Percentiles rank a stretch among this genome's conserved stretches.
Conservation (phyloP, 306 rosid species). For the Vigna angularis region DNA sequence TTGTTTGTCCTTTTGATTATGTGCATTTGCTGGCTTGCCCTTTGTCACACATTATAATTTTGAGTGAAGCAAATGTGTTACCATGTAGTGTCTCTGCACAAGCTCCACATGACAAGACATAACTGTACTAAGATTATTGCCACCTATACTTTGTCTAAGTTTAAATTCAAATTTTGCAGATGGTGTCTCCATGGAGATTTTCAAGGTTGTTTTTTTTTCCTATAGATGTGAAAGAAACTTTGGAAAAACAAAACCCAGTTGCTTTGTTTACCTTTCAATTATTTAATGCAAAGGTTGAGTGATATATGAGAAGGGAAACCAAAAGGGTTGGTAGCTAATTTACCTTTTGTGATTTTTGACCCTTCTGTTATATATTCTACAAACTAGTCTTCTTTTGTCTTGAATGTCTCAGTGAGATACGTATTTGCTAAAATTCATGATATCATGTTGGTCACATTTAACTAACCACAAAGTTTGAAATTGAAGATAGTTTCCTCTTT, state of each 20-base stretch:
- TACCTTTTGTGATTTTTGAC: neutral
- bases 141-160: slow-evolving; percentile 15
- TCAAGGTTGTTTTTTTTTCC: neutral
- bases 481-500: slow-evolving; percentile 38
- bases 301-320: too few relatives aligned
- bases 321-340: slow-evolving; percentile 10
- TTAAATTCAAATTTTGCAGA: slow-evolving; percentile 47
- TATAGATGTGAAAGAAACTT: slow-evolving; percentile 22
- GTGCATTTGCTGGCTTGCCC: slow-evolving; percentile 30
- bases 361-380: slow-evolving; percentile 18
- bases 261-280: slow-evolving; percentile 9
- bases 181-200: slow-evolving; percentile 24
- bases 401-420: slow-evolving; percentile 2
- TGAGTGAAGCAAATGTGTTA: neutral
- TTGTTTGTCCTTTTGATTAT: slow-evolving; percentile 6
- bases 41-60: slow-evolving; percentile 1
- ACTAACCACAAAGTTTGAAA: slow-evolving; percentile 9
- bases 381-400: slow-evolving; percentile 6
- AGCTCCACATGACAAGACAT: slow-evolving; percentile 37
- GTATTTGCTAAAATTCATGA: slow-evolving; percentile 22
- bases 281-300: slow-evolving; percentile 26
- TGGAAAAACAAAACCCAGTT: slow-evolving; percentile 19
- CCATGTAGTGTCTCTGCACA: slow-evolving; percentile 9
- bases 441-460: slow-evolving; percentile 15
- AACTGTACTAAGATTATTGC: neutral